Percentiles rank a stretch among this genome's conserved stretches.
Conservation (phyloP, 1,284 basidiomycete species). For the Leccinum subrobustum region DNA sequence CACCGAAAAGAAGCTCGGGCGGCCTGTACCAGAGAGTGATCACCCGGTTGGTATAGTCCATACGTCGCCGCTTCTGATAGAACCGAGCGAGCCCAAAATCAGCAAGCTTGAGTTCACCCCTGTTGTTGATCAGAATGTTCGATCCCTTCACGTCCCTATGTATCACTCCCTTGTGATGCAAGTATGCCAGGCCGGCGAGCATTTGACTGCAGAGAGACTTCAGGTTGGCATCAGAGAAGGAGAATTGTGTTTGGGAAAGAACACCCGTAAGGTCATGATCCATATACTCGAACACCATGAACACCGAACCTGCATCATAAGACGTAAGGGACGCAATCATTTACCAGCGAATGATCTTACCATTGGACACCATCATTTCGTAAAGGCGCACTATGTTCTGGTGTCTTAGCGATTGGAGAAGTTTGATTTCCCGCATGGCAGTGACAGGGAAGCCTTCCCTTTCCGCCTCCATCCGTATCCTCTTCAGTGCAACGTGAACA, state of each 20-base stretch:
- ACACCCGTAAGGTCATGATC: constrained; percentile 98
- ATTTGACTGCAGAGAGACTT: constrained; percentile 97
- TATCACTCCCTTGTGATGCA: constrained; percentile 93
- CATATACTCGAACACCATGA: constrained; percentile 99
- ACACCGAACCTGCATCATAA: constrained; percentile 73
- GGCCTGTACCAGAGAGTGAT: constrained; percentile 99
- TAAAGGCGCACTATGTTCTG: constrained; percentile 86
- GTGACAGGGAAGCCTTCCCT: constrained; percentile 98
- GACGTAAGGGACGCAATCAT: constrained; percentile 11
- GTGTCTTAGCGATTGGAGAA: constrained; percentile 89
- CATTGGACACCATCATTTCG: constrained; percentile 98
- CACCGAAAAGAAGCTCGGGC: constrained; percentile 93
- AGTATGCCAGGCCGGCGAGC: constrained; percentile 89
- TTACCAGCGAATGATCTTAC: constrained; percentile 44
- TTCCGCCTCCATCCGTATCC: constrained; percentile 98
- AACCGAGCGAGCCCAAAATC: constrained; percentile 99
- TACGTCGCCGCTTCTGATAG: constrained; percentile 86
- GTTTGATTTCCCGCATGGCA: constrained; percentile 98
- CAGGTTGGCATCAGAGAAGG: constrained; percentile 82
- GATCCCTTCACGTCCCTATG: constrained; percentile 99
- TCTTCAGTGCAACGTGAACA: constrained; percentile 87
- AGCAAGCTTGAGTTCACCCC: constrained; percentile 91
- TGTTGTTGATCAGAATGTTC: constrained; percentile 94
- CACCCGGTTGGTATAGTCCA: constrained; percentile 98
- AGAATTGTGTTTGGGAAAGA: constrained; percentile 86